phyloP scores from a whole-genome alignment of 2,329 filamentous ascomycete genomes.

The Chalaropsis thielavioides region DNA sequence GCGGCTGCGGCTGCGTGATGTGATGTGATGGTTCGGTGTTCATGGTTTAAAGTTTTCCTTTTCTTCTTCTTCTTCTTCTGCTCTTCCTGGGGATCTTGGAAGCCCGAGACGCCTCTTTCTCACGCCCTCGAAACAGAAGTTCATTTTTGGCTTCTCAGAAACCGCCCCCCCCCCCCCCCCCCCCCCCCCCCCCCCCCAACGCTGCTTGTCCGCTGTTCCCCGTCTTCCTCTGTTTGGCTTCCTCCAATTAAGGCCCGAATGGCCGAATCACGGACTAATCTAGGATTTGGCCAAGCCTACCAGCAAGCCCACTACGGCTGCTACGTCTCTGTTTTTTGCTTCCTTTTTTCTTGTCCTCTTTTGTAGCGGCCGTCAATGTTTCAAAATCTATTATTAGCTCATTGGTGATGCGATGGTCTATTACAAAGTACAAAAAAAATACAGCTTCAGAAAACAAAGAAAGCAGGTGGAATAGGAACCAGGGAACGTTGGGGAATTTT shows the following conservation, averaged over 20 bases:
- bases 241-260: background rate
- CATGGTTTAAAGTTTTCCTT: background rate
- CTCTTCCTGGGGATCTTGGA: background rate
- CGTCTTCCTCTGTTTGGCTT: background rate
- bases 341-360: background rate
- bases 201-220: background rate
- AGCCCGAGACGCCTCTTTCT: background rate
- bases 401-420: background rate
- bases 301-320: background rate
- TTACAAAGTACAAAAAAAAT: background rate
- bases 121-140: background rate
- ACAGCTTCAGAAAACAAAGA: background rate
- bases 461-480: background rate
- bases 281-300: background rate
- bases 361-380: conserved; percentile 1
- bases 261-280: background rate
- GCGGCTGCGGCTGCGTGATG: background rate
- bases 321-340: background rate
- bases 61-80: background rate
- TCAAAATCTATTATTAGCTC: conserved; percentile 2
- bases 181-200: too few relatives aligned
- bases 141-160: background rate
- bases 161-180: background rate
- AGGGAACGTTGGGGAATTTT: background rate
- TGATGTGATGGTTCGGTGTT: background rate